phyloP scores from a whole-genome alignment of 768 basidiomycete genomes.

The Mrakia gelida region DNA sequence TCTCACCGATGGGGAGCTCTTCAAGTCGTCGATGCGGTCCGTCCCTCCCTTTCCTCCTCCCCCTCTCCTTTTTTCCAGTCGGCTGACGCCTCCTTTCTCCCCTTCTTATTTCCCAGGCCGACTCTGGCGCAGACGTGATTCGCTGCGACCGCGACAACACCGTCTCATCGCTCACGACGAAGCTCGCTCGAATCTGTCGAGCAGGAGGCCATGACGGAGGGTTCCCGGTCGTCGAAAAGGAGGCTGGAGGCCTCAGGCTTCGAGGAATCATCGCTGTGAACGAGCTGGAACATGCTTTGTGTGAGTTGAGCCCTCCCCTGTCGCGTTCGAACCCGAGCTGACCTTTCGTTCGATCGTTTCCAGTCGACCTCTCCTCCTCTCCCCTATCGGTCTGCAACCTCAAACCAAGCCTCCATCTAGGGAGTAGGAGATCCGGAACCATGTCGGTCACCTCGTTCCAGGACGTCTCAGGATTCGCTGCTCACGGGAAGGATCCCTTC shows the following conservation, averaged over 20 bases:
- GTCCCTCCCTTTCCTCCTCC: slow-evolving; percentile 38
- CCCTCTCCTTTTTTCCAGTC: slow-evolving; percentile 25
- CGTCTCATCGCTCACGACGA: slow-evolving; percentile 66
- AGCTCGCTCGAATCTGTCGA: slow-evolving; percentile 64
- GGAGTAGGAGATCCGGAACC: not conserved
- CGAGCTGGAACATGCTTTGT: slow-evolving; percentile 88
- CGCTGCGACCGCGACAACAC: slow-evolving; percentile 69
- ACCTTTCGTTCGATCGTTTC: slow-evolving; percentile 9
- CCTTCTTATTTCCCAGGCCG: slow-evolving; percentile 51
- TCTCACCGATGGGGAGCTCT: slow-evolving; percentile 67
- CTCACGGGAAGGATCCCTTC: slow-evolving; percentile 52
- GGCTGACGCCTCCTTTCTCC: slow-evolving; percentile 17
- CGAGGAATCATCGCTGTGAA: slow-evolving; percentile 86
- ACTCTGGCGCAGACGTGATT: slow-evolving; percentile 65
- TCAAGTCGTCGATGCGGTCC: slow-evolving; percentile 71
- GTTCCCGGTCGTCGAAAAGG: slow-evolving; percentile 69
- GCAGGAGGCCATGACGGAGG: slow-evolving; percentile 55
- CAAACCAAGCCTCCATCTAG: slow-evolving; percentile 36
- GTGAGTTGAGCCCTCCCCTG: no score
- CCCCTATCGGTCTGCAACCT: slow-evolving; percentile 66
- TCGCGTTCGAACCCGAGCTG: not conserved
- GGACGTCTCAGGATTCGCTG: not conserved
- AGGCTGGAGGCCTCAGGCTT: slow-evolving; percentile 58
- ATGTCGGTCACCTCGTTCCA: not conserved
- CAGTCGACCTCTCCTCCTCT: slow-evolving; percentile 56